phyloP scores from a whole-genome alignment of 495 filamentous ascomycete genomes.

The Aspergillus haitiensis region DNA sequence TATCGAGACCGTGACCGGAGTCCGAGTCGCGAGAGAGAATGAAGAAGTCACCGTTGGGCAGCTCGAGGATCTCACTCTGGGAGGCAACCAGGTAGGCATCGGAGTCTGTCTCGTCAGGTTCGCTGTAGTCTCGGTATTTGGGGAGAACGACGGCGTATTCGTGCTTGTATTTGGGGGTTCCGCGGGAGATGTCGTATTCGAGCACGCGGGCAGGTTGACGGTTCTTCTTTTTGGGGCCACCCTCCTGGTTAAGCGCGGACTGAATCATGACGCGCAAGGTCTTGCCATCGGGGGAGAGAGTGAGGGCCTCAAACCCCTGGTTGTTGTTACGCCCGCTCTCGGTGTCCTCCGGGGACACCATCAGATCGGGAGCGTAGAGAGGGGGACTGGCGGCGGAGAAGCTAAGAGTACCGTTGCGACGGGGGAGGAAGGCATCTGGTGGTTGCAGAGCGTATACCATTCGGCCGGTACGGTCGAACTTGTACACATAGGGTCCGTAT shows the following conservation, averaged over 20 bases:
- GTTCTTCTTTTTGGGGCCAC: conserved; percentile 55
- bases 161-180: conserved; percentile 44
- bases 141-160: conserved; percentile 73
- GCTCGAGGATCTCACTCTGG: conserved; percentile 68
- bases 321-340: conserved; percentile 70
- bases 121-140: conserved; percentile 49
- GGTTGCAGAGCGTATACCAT: conserved; percentile 69
- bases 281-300: conserved; percentile 61
- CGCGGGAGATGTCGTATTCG: conserved; percentile 57
- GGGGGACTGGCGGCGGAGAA: conserved; percentile 64
- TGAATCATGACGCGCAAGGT: conserved; percentile 69
- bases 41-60: conserved; percentile 65
- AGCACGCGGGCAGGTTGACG: conserved; percentile 60
- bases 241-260: conserved; percentile 65
- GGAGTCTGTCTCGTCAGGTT: conserved; percentile 23
- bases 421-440: conserved; percentile 65
- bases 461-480: conserved; percentile 58
- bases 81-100: conserved; percentile 54
- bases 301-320: conserved; percentile 76
- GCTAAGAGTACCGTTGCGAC: conserved; percentile 59
- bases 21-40: conserved; percentile 67
- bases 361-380: conserved; percentile 51
- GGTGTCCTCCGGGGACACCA: conserved; percentile 55
- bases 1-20: conserved; percentile 57
- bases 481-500: conserved; percentile 75